Evolutionary conservation across 2,329 filamentous ascomycete genomes (phyloP).

Genomic region (Albophoma yamanashiensis): DNA sequence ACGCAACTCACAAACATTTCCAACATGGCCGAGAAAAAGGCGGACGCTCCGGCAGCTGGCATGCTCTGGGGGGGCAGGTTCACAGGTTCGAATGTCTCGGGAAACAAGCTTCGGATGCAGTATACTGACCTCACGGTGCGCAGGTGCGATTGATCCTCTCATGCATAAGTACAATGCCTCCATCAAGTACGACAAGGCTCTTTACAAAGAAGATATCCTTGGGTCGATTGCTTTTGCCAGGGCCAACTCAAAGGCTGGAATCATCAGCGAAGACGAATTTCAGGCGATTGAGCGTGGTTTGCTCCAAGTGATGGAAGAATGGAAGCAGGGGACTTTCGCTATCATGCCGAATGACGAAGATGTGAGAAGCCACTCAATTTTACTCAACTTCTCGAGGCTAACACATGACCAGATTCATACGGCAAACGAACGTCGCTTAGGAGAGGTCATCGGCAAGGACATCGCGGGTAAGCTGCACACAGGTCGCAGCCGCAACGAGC

Average conservation of each 20-base stretch:
- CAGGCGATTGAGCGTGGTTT: background rate
- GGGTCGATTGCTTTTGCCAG: background rate
- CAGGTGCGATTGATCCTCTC: background rate
- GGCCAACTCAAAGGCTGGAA: background rate
- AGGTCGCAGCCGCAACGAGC: constrained; percentile 78
- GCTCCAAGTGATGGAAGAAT: background rate
- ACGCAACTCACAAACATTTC: background rate
- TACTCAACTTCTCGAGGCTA: background rate
- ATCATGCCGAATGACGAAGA: background rate
- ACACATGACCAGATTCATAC: constrained; percentile 42
- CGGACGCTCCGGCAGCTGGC: background rate
- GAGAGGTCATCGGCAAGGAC: constrained; percentile 79
- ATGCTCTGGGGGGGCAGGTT: background rate
- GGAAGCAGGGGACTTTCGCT: background rate
- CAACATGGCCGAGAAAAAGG: background rate
- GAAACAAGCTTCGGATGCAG: background rate
- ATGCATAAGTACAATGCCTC: background rate
- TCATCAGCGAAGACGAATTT: background rate
- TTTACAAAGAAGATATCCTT: background rate
- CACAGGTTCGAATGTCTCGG: background rate
- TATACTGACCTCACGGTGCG: background rate
- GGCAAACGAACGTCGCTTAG: constrained; percentile 60
- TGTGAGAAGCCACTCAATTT: background rate
- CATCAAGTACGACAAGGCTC: background rate
- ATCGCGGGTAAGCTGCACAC: constrained; percentile 86